phyloP scores from a whole-genome alignment of 371 early-diverging fungal species.

The Syncephalastrum sp. region DNA sequence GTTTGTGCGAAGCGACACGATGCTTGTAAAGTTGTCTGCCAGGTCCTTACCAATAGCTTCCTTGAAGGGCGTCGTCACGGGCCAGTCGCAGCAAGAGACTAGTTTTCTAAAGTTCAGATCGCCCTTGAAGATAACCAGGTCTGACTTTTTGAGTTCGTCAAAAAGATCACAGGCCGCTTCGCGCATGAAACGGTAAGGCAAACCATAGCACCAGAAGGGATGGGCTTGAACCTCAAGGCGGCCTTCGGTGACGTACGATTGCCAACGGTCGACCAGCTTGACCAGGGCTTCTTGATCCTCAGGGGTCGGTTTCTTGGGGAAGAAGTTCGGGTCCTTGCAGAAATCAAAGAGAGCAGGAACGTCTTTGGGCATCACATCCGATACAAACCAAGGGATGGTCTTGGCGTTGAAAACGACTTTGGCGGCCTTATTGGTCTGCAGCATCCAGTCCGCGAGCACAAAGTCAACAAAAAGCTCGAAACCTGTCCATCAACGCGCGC shows the following conservation, averaged over 20 bases:
- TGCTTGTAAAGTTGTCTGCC: conserved; percentile 52
- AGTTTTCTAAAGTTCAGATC: conserved; percentile 96
- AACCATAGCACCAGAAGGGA: conserved; percentile 85
- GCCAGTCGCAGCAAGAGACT: conserved; percentile 87
- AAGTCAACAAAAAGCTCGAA: conserved; percentile 92
- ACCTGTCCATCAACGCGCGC: conserved; percentile 40
- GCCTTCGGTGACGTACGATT: conserved; percentile 54
- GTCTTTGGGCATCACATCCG: conserved; percentile 80
- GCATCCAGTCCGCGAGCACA: conserved; percentile 82
- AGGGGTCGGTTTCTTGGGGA: conserved; percentile 25
- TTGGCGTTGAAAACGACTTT: conserved; percentile 85
- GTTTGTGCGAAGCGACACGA: conserved; percentile 80
- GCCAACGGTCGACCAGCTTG: conserved; percentile 68
- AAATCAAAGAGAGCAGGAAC: conserved; percentile 67
- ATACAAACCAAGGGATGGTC: conserved; percentile 92
- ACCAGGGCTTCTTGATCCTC: conserved; percentile 50
- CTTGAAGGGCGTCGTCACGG: conserved; percentile 73
- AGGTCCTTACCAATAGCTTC: conserved; percentile 78
- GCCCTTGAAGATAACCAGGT: conserved; percentile 89
- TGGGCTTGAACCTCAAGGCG: conserved; percentile 65
- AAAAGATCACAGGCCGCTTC: conserved; percentile 64
- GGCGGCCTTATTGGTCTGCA: conserved; percentile 66
- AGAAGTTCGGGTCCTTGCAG: conserved; percentile 43
- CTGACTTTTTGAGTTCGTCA: conserved; percentile 52
- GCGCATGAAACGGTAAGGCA: conserved; percentile 74